Evolutionary conservation across 352 stramenopile genomes (phyloP).

Genomic region (Globisporangium alternatum): DNA sequence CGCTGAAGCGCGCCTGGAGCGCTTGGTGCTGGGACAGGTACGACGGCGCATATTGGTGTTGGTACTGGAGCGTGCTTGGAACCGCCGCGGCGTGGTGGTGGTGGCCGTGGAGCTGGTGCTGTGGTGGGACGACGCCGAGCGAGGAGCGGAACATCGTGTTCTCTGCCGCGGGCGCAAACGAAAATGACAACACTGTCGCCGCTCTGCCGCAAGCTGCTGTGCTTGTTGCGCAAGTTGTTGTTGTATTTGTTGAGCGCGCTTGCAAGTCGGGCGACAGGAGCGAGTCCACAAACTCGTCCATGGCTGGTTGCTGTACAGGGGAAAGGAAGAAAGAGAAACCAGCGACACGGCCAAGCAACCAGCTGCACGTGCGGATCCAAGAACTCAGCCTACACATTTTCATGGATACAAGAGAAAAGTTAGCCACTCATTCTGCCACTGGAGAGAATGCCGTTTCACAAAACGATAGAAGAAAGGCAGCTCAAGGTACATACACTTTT

Average conservation of each 20-base stretch:
- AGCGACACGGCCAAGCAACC: conserved; percentile 12
- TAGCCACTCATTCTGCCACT: conserved; percentile 8
- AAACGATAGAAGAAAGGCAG: neutral
- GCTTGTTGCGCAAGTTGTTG: neutral
- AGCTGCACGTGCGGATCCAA: conserved; percentile 7
- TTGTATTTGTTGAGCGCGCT: neutral
- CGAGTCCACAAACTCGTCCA: conserved; percentile 14
- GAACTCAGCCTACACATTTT: conserved; percentile 12
- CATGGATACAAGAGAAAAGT: conserved; percentile 7
- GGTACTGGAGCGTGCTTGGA: neutral
- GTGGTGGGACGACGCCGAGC: conserved; percentile 4
- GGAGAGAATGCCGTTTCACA: conserved; percentile 17
- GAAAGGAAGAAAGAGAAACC: neutral
- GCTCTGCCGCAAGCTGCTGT: conserved; percentile 10
- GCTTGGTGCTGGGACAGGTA: neutral
- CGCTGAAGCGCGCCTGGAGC: conserved; percentile 2
- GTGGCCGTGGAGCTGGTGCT: neutral
- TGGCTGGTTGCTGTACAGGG: neutral
- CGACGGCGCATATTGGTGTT: neutral
- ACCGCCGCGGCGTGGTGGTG: neutral
- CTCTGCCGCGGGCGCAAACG: conserved; percentile 16
- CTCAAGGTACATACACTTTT: conserved; percentile 16
- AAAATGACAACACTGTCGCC: neutral
- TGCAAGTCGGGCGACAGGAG: conserved; percentile 13
- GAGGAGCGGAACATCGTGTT: conserved; percentile 18